Base-by-base conservation (phyloP, 345 rosid genomes). In the Carallia brachiata region DNA sequence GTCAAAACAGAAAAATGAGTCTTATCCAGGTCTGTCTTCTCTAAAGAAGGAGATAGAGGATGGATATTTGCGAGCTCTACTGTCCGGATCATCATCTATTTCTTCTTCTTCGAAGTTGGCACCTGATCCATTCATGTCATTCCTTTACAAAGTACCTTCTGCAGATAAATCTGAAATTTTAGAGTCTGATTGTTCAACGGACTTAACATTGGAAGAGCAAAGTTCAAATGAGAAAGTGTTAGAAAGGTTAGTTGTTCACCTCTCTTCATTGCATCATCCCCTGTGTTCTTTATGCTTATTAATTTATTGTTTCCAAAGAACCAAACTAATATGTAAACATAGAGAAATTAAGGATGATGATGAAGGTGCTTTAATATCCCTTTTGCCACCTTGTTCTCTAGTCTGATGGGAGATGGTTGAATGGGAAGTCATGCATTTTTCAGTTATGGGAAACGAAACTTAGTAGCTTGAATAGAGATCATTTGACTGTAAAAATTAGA, bases 121-220 rank as follows among this genome's bases (percentile, higher is more conserved):
- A 40, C 81, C 79, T 36, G 91, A 85, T 72, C 81, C 89, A 4
- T 79, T 87, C 73, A 62, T 88, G 68, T 88, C 93, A 37, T 90
- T 88, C 70, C 76, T 88, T 68, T 81, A 73, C 76, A 81, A 80
- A 67, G 71, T 66, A 31, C 68, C 82, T 1, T 56, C 79, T 30
- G 68, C 76, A 65, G 79, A 80, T 61, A 79, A 60, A 66, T 56
- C 73, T 59, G 84, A 79, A 73, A 80, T 73, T 63, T 37, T 44
- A 58, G 69, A 72, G 68, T 66, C 87, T 59, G 71, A 39, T 77
- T 66, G 63, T 19, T 77, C 79, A 61, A 59, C 66, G 39, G 68
- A 68, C 67, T 64, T 61, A 68, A 69, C 28, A 58, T n/a, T 67
- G 55, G 79, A 70, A 73, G 85, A 79, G 56, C 78, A 77, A 67